Conservation (phyloP, 257 asterid species). For the Gynochthodes officinalis region DNA sequence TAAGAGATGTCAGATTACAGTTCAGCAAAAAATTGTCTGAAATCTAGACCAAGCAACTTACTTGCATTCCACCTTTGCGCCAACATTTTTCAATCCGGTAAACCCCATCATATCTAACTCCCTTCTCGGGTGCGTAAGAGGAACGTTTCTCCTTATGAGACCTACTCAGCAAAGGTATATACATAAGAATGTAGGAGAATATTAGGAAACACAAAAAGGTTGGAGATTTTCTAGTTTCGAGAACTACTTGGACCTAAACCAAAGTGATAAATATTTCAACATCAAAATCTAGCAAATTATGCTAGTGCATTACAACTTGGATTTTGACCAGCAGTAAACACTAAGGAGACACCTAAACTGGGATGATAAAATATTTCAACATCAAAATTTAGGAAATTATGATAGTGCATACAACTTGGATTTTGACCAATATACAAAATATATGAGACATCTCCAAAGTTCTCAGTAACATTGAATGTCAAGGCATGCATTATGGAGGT, state of each 20-base stretch:
- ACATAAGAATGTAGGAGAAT: neutral
- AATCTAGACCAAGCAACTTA: slow-evolving; percentile 20
- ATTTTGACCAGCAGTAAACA: neutral
- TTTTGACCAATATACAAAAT: neutral
- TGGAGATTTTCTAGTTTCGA: neutral
- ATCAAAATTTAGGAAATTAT: neutral
- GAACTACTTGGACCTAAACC: neutral
- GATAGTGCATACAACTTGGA: neutral
- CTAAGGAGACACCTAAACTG: too few species aligned
- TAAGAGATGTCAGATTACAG: slow-evolving; percentile 13
- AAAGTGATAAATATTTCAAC: neutral
- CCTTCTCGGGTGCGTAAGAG: slow-evolving; percentile 71
- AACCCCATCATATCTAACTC: slow-evolving; percentile 89
- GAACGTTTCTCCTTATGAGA: slow-evolving; percentile 85
- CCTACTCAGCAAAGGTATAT: slow-evolving; percentile 30
- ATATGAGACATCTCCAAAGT: neutral
- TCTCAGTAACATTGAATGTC: neutral
- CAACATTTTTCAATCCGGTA: slow-evolving; percentile 93
- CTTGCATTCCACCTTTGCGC: slow-evolving; percentile 79
- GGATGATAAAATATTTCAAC: neutral
- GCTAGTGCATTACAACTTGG: neutral
- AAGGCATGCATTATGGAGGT: neutral
- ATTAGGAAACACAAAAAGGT: neutral
- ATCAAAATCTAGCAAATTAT: neutral
- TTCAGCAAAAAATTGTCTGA: neutral